phyloP scores from a whole-genome alignment of 192 early-diverging fungal species.

The Podila epicladia region DNA sequence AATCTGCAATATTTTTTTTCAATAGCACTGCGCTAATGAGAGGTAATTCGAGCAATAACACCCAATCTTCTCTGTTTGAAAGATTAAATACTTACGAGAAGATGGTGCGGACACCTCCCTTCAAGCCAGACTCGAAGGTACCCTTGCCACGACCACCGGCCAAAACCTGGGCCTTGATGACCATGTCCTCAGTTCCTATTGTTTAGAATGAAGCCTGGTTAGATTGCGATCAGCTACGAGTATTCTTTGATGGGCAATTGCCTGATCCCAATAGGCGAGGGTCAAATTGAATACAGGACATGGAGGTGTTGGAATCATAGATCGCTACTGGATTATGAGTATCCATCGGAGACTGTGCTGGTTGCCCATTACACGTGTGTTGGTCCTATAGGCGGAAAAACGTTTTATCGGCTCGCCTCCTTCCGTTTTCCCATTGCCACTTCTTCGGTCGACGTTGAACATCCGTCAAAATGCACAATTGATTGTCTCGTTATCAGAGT shows the following conservation, averaged over 20 bases:
- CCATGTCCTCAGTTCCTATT: slow-evolving; percentile 71
- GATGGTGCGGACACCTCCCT: slow-evolving; percentile 95
- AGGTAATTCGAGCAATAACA: no score
- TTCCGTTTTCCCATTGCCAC: no score
- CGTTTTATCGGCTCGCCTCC: background rate
- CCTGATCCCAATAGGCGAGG: background rate
- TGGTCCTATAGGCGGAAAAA: background rate
- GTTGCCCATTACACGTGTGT: background rate
- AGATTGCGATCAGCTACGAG: background rate
- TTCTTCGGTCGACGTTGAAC: no score
- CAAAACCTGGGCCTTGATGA: slow-evolving; percentile 90
- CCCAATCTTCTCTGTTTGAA: no score
- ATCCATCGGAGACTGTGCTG: no score
- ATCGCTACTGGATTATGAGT: background rate
- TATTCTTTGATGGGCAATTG: background rate
- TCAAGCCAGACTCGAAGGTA: slow-evolving; percentile 92
- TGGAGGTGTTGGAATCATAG: background rate
- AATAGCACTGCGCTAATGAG: no score
- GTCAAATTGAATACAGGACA: background rate
- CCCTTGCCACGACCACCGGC: slow-evolving; percentile 99
- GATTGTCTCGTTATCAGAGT: no score
- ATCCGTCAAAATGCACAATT: no score
- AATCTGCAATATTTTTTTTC: no score
- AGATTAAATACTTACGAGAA: slow-evolving; percentile 75
- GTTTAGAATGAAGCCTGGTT: background rate